Evolutionary conservation across 140 eudicot genomes (phyloP).

Genomic region (Stevia rebaudiana): DNA sequence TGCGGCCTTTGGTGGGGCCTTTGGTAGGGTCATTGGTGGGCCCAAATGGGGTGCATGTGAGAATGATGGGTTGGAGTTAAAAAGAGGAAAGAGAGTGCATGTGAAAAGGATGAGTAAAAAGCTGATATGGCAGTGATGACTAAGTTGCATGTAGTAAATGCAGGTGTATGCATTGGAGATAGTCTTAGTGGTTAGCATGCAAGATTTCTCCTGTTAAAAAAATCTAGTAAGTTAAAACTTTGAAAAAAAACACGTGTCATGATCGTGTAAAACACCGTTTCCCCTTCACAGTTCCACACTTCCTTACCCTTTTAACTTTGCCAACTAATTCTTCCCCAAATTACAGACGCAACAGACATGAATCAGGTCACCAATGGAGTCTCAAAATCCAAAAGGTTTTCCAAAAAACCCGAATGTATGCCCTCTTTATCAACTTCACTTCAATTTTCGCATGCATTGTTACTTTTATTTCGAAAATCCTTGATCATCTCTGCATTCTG

Average conservation of each 20-base stretch:
- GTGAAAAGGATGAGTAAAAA: too few species aligned
- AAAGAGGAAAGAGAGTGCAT: too few species aligned
- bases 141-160: too few species aligned
- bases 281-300: neutral
- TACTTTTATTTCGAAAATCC: neutral
- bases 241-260: slow-evolving; percentile 17
- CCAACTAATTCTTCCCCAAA: slow-evolving; percentile 23
- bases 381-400: slow-evolving; percentile 27
- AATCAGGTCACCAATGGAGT: slow-evolving; percentile 29
- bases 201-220: too few species aligned
- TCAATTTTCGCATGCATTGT: slow-evolving; percentile 11
- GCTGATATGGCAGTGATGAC: too few species aligned
- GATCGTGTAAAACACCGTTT: slow-evolving; percentile 2
- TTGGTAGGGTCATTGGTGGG: too few species aligned
- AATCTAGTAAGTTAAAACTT: too few species aligned
- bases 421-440: neutral
- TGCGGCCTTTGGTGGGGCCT: too few species aligned
- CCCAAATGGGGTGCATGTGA: too few species aligned
- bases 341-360: slow-evolving; percentile 24
- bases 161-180: too few species aligned
- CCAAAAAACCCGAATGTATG: slow-evolving; percentile 58
- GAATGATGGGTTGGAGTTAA: too few species aligned
- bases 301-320: neutral
- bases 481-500: neutral
- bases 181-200: too few species aligned